Conservation (phyloP, 31 red algal species). For the Odonthalia washingtoniensis region DNA sequence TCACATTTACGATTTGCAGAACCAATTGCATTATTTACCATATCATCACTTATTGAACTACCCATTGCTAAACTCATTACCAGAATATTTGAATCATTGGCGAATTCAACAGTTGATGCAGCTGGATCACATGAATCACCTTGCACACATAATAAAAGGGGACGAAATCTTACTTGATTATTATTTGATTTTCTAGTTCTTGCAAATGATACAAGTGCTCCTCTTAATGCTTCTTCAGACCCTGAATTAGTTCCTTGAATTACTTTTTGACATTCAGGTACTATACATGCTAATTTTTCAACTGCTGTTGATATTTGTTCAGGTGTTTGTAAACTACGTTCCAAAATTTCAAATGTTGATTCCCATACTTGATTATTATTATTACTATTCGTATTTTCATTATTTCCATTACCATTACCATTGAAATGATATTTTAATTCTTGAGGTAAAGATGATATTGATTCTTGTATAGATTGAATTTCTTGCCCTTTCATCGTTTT, state of each 20-base stretch:
- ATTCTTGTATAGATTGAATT: neutral
- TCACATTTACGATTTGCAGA: constrained; percentile 42
- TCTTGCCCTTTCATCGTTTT: neutral
- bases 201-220: constrained; percentile 16
- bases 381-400: too few species aligned
- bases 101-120: constrained; percentile 38
- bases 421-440: neutral
- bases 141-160: constrained; percentile 59
- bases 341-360: constrained; percentile 33
- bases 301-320: constrained; percentile 1
- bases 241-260: constrained; percentile 45
- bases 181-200: neutral
- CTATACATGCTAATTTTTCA: constrained; percentile 51
- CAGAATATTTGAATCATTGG: constrained; percentile 18
- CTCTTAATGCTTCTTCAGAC: constrained; percentile 46
- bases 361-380: neutral
- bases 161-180: constrained; percentile 2
- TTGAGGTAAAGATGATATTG: neutral
- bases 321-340: constrained; percentile 33
- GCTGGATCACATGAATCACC: constrained; percentile 67
- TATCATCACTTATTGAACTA: constrained; percentile 26
- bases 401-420: neutral
- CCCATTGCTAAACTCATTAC: constrained; percentile 72
- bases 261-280: constrained; percentile 54
- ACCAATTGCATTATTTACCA: constrained; percentile 35